Conservation (phyloP, 768 basidiomycete genomes). For the Naganishia vaughanmartiniae region DNA sequence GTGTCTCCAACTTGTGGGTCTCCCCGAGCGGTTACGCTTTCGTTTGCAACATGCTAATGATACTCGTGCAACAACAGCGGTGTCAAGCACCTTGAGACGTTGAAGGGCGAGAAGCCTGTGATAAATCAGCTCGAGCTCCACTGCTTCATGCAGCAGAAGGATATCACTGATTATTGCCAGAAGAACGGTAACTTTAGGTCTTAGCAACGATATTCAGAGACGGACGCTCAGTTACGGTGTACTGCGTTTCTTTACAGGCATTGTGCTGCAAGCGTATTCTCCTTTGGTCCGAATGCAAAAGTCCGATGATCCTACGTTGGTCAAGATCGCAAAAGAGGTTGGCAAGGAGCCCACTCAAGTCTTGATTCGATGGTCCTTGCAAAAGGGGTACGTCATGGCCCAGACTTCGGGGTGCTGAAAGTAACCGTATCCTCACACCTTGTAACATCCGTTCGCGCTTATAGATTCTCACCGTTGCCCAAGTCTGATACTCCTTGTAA, state of each 20-base stretch:
- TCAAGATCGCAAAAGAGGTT: slow-evolving; percentile 43
- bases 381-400: slow-evolving; percentile 52
- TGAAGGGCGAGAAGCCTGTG: slow-evolving; percentile 44
- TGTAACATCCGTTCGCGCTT: neutral
- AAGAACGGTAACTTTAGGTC: slow-evolving; percentile 51
- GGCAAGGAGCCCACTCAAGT: slow-evolving; percentile 54
- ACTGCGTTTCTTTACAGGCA: slow-evolving; percentile 15
- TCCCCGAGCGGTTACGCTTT: neutral
- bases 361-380: slow-evolving; percentile 56
- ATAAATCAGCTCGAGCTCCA: slow-evolving; percentile 50
- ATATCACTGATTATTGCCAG: slow-evolving; percentile 72
- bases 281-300: slow-evolving; percentile 45
- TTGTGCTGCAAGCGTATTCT: slow-evolving; percentile 45
- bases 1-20: slow-evolving; percentile 50
- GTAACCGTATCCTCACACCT: neutral
- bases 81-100: slow-evolving; percentile 43
- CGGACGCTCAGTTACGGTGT: neutral
- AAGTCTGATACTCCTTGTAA: slow-evolving; percentile 61
- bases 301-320: slow-evolving; percentile 39
- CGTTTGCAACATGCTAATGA: neutral
- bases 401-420: neutral
- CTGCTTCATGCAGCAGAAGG: slow-evolving; percentile 68
- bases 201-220: neutral
- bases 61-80: slow-evolving; percentile 35
- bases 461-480: slow-evolving; percentile 76